Evolutionary conservation across 345 rosid species (phyloP).

Genomic region (Lepidium africanum): DNA sequence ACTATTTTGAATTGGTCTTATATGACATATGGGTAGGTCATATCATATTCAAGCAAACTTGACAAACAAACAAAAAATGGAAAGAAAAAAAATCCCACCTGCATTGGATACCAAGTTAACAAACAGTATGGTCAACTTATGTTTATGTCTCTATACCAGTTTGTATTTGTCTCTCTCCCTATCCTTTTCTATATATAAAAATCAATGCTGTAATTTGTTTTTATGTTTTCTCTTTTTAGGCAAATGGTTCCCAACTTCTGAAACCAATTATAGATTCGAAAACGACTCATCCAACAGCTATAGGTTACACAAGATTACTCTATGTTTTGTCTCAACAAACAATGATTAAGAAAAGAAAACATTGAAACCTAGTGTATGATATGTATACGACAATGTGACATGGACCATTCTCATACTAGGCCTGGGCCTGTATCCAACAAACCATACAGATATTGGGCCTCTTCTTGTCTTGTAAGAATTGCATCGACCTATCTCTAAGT

Average conservation of each 20-base stretch:
- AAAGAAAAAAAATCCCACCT: neutral
- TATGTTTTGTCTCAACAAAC: neutral
- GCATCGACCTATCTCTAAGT: no score
- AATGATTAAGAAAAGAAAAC: neutral
- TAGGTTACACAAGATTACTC: neutral
- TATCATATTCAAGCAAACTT: neutral
- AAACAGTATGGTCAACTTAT: constrained; percentile 30
- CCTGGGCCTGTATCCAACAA: neutral
- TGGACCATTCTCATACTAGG: neutral
- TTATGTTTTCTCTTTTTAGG: neutral
- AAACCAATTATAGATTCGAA: neutral
- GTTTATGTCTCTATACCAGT: constrained; percentile 17
- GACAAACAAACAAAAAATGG: neutral
- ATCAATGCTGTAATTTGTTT: neutral
- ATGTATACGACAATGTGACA: neutral
- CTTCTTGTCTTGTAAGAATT: no score
- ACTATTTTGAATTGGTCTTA: neutral
- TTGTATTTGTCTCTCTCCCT: constrained; percentile 14
- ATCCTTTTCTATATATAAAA: constrained; percentile 1
- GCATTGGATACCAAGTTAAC: constrained; percentile 27
- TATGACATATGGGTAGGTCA: constrained; percentile 9
- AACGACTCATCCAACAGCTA: neutral
- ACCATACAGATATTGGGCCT: neutral
- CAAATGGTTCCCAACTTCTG: neutral
- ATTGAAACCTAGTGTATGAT: neutral